Conservation (phyloP, 148 eudicot genomes). For the Chenopodium berlandieri region DNA sequence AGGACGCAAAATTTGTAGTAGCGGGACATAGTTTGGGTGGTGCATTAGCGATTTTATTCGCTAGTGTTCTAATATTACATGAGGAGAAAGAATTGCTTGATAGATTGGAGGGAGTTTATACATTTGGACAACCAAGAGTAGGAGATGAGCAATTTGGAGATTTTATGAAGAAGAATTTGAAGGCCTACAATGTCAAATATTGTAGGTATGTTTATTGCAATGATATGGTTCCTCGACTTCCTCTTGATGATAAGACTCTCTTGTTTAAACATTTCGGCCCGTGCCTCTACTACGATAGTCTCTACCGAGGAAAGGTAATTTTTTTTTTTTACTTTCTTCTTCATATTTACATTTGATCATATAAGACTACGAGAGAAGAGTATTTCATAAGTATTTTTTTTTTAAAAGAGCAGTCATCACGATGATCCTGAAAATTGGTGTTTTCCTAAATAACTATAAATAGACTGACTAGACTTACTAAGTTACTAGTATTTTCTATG, state of each 20-base stretch:
- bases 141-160: constrained; percentile 68
- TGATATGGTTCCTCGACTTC: constrained; percentile 75
- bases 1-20: constrained; percentile 53
- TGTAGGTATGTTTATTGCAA: constrained; percentile 63
- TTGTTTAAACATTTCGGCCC: constrained; percentile 72
- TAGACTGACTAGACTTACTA: no score
- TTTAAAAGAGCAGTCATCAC: no score
- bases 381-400: no score
- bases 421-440: no score
- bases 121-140: constrained; percentile 81
- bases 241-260: constrained; percentile 53
- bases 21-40: constrained; percentile 29
- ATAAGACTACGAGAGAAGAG: no score
- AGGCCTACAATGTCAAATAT: constrained; percentile 46
- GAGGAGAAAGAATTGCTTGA: constrained; percentile 49
- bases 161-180: constrained; percentile 56
- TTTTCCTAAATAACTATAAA: no score
- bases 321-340: background rate
- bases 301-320: constrained; percentile 53
- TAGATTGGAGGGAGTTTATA: constrained; percentile 68
- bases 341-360: background rate
- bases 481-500: no score
- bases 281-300: constrained; percentile 51
- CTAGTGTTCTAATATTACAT: constrained; percentile 44
- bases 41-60: constrained; percentile 67